These are phyloP conservation scores for Simplicillium sp. DNA, from an alignment of 2,329 filamentous ascomycete genomes.

Conservation along the genomic window DNA sequence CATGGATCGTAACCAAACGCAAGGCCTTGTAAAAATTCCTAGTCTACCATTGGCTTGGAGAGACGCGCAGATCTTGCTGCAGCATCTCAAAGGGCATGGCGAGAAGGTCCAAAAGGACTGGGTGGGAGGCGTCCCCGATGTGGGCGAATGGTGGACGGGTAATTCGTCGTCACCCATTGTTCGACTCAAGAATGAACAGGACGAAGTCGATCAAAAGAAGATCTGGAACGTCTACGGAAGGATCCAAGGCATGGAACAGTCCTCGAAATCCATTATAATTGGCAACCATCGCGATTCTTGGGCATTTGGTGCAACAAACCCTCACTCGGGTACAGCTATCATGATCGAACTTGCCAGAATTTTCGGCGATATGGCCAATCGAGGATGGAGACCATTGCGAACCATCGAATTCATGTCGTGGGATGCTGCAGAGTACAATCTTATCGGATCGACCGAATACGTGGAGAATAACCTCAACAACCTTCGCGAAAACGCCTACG, in stretches of 20 bases:
- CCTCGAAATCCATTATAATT: constrained; percentile 74
- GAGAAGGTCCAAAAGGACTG: constrained; percentile 59
- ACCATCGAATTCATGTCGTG: constrained; percentile 96
- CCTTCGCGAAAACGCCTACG: constrained; percentile 66
- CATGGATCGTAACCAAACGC: constrained; percentile 58
- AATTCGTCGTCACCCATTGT: constrained; percentile 66
- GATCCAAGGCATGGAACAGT: constrained; percentile 76
- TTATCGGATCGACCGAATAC: constrained; percentile 88
- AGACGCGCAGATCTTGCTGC: constrained; percentile 72
- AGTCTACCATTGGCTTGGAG: constrained; percentile 85
- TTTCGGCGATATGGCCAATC: constrained; percentile 65
- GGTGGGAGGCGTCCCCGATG: constrained; percentile 66
- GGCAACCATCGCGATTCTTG: constrained; percentile 92
- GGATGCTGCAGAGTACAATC: constrained; percentile 90
- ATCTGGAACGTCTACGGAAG: constrained; percentile 89
- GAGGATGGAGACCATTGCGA: constrained; percentile 85
- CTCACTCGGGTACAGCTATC: constrained; percentile 80
- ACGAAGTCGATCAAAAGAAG: constrained; percentile 70
- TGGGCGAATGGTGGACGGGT: constrained; percentile 79
- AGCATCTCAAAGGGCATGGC: constrained; percentile 68
- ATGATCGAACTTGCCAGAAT: constrained; percentile 83
- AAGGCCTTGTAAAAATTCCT: constrained; percentile 72
- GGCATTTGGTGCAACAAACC: constrained; percentile 79
- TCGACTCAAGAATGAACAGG: constrained; percentile 76
- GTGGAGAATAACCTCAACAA: constrained; percentile 75